These are phyloP conservation scores for Tolypocladium tundrense DNA, from an alignment of 2,329 filamentous ascomycete genomes.

Conservation along the genomic window DNA sequence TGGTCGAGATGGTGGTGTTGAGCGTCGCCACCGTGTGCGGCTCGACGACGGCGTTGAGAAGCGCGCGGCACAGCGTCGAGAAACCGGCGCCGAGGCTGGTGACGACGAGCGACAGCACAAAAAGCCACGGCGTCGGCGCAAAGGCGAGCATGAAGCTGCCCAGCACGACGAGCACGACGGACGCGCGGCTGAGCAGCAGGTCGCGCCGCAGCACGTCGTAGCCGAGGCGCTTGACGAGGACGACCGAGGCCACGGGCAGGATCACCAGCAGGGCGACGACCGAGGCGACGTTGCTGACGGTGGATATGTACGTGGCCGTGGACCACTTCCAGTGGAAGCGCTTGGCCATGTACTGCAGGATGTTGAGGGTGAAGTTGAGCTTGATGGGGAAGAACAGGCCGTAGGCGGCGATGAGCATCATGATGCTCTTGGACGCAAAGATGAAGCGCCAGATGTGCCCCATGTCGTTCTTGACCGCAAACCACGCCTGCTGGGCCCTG, in stretches of 20 bases:
- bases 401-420: constrained; percentile 25
- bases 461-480: constrained; percentile 17
- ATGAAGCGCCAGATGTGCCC: constrained; percentile 28
- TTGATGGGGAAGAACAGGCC: constrained; percentile 16
- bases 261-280: constrained; percentile 27
- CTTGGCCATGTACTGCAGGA: constrained; percentile 43
- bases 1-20: constrained; percentile 40
- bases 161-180: constrained; percentile 17
- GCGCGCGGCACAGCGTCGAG: constrained; percentile 30
- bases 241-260: constrained; percentile 22
- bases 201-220: constrained; percentile 26
- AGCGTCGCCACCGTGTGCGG: constrained; percentile 41
- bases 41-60: constrained; percentile 44
- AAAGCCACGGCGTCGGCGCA: constrained; percentile 22
- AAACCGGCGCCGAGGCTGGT: constrained; percentile 36
- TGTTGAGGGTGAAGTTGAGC: constrained; percentile 19
- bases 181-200: constrained; percentile 26
- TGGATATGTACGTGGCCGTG: constrained; percentile 30
- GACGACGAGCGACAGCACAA: constrained; percentile 30
- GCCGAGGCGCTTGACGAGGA: constrained; percentile 19
- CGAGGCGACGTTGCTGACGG: constrained; percentile 25
- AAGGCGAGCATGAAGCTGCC: constrained; percentile 28
- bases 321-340: constrained; percentile 39
- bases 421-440: constrained; percentile 24
- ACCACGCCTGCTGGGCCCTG: constrained; percentile 12